These are phyloP conservation scores for Phycomyces blakesleeanus DNA, from an alignment of 192 early-diverging fungal genomes.

Conservation along the genomic window DNA sequence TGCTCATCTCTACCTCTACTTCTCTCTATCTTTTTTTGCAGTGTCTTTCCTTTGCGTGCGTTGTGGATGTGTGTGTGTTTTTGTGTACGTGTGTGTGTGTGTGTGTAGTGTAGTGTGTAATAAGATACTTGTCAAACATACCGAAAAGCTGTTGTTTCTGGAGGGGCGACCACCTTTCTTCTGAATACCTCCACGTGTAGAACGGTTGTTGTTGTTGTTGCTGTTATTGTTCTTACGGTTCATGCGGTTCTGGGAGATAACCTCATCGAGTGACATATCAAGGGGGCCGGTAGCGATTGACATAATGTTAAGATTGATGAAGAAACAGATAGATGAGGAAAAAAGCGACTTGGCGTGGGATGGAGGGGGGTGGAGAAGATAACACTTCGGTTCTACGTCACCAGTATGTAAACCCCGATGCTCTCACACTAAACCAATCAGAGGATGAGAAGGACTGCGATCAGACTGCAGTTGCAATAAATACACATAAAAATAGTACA, in stretches of 20 bases:
- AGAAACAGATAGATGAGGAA: too few relatives aligned
- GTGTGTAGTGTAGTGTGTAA: constrained; percentile 5
- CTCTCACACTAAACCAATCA: too few relatives aligned
- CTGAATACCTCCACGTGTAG: constrained; percentile 10
- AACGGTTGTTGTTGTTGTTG: neutral
- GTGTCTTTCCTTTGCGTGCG: too few relatives aligned
- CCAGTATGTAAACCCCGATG: too few relatives aligned
- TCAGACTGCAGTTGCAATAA: too few relatives aligned
- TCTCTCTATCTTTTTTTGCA: too few relatives aligned
- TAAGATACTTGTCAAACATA: constrained; percentile 22
- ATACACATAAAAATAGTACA: too few relatives aligned
- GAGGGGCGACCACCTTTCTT: constrained; percentile 23
- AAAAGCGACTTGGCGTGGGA: too few relatives aligned
- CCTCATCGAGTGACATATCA: constrained; percentile 32
- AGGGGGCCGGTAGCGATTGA: constrained; percentile 5
- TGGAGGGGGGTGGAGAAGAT: too few relatives aligned
- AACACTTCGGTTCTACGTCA: too few relatives aligned
- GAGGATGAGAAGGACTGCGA: too few relatives aligned
- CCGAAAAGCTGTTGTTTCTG: constrained; percentile 13
- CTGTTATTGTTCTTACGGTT: constrained; percentile 3
- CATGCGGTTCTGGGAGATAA: constrained; percentile 16
- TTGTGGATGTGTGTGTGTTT: neutral
- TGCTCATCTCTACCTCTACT: neutral
- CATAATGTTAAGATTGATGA: too few relatives aligned
- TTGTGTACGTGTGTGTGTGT: neutral